Base-by-base conservation (phyloP, 1,139 yeast species). In the Schwanniomyces etchellsii region DNA sequence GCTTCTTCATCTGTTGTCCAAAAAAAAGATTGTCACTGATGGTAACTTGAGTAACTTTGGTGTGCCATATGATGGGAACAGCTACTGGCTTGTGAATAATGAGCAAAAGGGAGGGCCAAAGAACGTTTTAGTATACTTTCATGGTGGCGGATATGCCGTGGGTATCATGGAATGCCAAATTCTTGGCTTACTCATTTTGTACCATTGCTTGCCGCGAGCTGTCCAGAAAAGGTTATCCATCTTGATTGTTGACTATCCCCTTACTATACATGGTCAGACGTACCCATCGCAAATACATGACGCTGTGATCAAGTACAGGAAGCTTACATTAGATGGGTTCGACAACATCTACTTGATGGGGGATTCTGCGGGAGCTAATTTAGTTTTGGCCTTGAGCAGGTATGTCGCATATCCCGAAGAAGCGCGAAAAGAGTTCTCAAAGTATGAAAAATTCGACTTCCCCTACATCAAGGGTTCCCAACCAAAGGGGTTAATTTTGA, bases 291-390 rank as follows among this genome's bases (percentile, higher is more conserved):
- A 69, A 42, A 47, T 68, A 26, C 42, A 47, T 32, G 68, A 70
- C 42, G 42, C 60, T 3, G 43, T 57, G 14, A 43, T 47, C 1
- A 38, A 55, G 5, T 57, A 65, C 36, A 38, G 45, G 12, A 44
- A 45, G 14, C 45, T 70, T 28, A 40, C 52, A 11, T 31, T 39
- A 5, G 38, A 51, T 13, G 62, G 64, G 1, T 60, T 54, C 31
- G 37, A 42, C 5, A 55, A 60, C 26, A 52, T 70, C 29, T 52
- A 52, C 15, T 37, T 68, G 4, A 35, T 64, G 26, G 76, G 74
- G 5, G 77, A 69, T 39, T 68, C 75, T 3, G 69, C 70, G 17
- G 76, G 77, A 10, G 70, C 56, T 3, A 68, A 69, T 41, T 45
- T 67, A 40, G 50, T 57, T 5, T 38, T 61, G 12, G 50, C 59